Base-by-base conservation (phyloP, 306 rosid genomes). In the Malus asiatica region DNA sequence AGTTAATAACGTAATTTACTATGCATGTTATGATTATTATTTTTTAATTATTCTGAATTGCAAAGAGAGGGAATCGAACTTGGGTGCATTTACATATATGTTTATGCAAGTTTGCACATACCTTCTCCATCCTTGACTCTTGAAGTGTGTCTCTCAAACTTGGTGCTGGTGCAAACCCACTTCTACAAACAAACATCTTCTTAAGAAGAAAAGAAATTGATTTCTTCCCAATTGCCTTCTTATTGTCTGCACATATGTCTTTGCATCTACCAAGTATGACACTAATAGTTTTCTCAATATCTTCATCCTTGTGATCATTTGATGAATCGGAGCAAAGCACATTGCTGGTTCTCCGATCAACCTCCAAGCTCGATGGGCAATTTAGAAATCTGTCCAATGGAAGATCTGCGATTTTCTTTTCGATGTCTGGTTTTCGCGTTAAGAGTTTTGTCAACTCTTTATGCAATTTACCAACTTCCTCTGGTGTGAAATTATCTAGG, bases 101-200 rank as follows among this genome's bases (percentile, higher is more conserved):
- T 27, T 51, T 2, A n/a, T 51, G 52, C 8, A 46, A 4, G 51
- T 44, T 30, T 75, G 71, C 38, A 44, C n/a, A 51, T 51, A 96
- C 99, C 99, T 96, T 96, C 73, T 96, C 99, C 97, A 92, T 92
- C 88, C 89, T 89, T 52, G 99, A 89, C 40, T 96, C 97, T 83
- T 89, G 99, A 63, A 92, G 89, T 68, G 93, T 80, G 51, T 96
- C 93, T 84, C 91, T 90, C 15, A 90, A 81, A 70, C 88, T 88
- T 53, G 99, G 98, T 16, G 90, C 27, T 27, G 97, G 96, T 48
- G 89, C 84, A 79, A 96, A 96, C n/a, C 98, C 98, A 86, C 91
- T 82, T 33, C 85, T 76, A 62, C 99, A 96, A 75, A 90, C 93
- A 69, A 96, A 96, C 81, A 96, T 89, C 86, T 90, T 96, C 88